Percentiles rank a stretch among this genome's conserved stretches.
phyloP scores from a whole-genome alignment of 75 land plant genomes.

The Selaginella tamariscina region DNA sequence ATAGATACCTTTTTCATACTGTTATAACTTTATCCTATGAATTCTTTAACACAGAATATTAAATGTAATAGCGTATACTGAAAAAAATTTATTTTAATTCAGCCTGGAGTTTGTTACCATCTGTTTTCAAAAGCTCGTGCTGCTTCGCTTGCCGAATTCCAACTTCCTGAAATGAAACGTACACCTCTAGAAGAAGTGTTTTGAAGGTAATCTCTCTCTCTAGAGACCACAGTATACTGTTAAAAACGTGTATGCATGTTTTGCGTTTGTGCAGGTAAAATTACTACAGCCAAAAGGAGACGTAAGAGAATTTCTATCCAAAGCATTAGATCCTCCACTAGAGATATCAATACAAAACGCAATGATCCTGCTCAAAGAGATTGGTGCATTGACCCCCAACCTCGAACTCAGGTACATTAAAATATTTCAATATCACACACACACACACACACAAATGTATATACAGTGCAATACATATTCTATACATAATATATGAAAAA shows the following conservation, averaged over 20 bases:
- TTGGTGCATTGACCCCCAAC: constrained; percentile 79
- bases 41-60: too few relatives aligned
- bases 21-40: too few relatives aligned
- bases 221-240: too few relatives aligned
- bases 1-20: too few relatives aligned
- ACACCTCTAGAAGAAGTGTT: constrained; percentile 83
- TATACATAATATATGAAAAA: too few relatives aligned
- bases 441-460: too few relatives aligned
- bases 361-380: constrained; percentile 48
- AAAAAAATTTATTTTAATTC: too few relatives aligned
- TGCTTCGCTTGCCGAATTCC: constrained; percentile 58
- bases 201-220: constrained; percentile 80
- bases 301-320: constrained; percentile 47
- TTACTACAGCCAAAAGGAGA: constrained; percentile 50
- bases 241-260: too few relatives aligned
- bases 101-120: constrained; percentile 86
- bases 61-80: too few relatives aligned
- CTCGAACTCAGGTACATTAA: too few relatives aligned
- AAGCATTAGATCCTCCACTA: constrained; percentile 73
- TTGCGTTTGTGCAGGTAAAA: constrained; percentile 48
- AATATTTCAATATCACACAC: too few relatives aligned
- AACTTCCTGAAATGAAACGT: constrained; percentile 88
- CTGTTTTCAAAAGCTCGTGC: constrained; percentile 62
- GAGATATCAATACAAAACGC: constrained; percentile 60
- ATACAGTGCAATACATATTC: too few relatives aligned